Percentiles rank a stretch among this genome's conserved stretches.
phyloP scores from a whole-genome alignment of 768 basidiomycete species.

The Podaxis carcinomalis region DNA sequence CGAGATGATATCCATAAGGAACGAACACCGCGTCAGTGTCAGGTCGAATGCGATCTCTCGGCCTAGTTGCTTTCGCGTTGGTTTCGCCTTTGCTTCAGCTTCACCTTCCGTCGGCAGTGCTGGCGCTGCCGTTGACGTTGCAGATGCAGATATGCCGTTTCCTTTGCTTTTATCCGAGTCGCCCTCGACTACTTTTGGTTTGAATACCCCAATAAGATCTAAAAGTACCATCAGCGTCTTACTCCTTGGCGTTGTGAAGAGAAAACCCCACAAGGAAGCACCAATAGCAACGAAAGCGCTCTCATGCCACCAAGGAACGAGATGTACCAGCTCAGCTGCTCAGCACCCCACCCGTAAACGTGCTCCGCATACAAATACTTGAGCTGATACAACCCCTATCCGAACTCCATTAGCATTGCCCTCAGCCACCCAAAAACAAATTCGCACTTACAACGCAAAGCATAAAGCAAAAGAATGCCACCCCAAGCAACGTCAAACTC shows the following conservation, averaged over 20 bases:
- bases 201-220: conserved; percentile 7
- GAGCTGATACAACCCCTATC: conserved; percentile 69
- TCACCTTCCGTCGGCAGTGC: not conserved
- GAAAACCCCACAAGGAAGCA: conserved; percentile 31
- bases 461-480: conserved; percentile 55
- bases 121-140: not conserved
- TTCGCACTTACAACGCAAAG: conserved; percentile 57
- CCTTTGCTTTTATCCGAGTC: conserved; percentile 2
- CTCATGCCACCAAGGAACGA: conserved; percentile 60
- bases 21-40: conserved; percentile 51
- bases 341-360: conserved; percentile 66
- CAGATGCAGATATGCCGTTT: not conserved
- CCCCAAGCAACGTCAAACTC: conserved; percentile 71
- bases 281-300: conserved; percentile 55
- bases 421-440: not conserved
- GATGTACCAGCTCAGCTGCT: conserved; percentile 74
- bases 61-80: conserved; percentile 50
- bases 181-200: conserved; percentile 2
- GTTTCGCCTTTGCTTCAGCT: conserved; percentile 35
- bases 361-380: conserved; percentile 82
- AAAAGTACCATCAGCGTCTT: not conserved
- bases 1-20: conserved; percentile 63
- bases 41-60: conserved; percentile 73
- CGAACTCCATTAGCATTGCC: not conserved
- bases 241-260: not conserved